Base-by-base conservation (phyloP, 495 filamentous ascomycete genomes). In the Bombardia bombarda region DNA sequence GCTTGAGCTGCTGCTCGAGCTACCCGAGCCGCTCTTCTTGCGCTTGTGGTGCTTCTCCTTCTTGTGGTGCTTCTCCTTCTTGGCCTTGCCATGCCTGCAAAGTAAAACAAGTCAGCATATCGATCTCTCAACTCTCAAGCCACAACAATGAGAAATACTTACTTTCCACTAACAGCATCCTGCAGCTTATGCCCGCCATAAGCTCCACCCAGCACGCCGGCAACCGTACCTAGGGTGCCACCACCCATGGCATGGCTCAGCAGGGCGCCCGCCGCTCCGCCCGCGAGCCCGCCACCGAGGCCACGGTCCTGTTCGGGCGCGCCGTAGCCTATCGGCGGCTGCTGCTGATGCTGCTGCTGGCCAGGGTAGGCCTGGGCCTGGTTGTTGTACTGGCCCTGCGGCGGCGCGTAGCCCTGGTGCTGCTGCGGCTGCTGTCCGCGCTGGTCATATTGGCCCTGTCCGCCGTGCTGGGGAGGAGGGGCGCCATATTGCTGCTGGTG, bases 41-140 rank as follows among this genome's bases (percentile, higher is more conserved):
- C 31, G 38, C 38, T 40, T 40, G 16, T 40, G 24, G 24, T 31
- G 30, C 25, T 40, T 40, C 13, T 31, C 38, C 38, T 40, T 40
- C 17, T 40, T 40, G 10, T 40, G 12, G 12, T 40, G 30, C 14
- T 40, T 31, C 3, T 40, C 23, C 10, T 40, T 31, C 25, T 40
- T 40, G 7, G 30, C 25, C 24, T 40, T 40, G 13, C 38, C 38
- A 3, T 31, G 23, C 17, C 38, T 40, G 38, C 9, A 40, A 4
- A 28, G 25, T 10, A 20, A 14, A 17, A 16, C 4, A 28, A 31
- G 38, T 6, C 24, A 8, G 26, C 9, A 10, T 28, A 28, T 8
- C 26, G 13, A 10, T 26, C 5, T 26, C 13, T 10, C 26, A 13
- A 28, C 26, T 10, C 24, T 26, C 24, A 10, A 3, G 6, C 26